Evolutionary conservation across 306 rosid genomes (phyloP).

Genomic region (Canavalia ensiformis): DNA sequence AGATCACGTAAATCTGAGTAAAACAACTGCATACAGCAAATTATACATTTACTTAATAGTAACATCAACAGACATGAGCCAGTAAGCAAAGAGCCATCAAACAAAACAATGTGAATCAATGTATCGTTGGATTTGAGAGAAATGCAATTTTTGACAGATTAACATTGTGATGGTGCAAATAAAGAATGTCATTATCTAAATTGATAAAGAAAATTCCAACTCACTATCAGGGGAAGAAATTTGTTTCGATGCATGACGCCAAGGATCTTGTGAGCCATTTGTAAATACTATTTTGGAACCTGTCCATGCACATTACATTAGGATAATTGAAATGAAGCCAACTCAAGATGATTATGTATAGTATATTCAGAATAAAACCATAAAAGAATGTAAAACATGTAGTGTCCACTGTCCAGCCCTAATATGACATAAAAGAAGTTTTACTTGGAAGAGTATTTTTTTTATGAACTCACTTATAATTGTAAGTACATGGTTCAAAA

Average conservation of each 20-base stretch:
- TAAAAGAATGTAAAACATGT: conserved; percentile 10
- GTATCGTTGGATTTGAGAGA: conserved; percentile 3
- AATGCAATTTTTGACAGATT: neutral
- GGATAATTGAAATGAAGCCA: conserved; percentile 33
- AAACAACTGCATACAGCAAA: neutral
- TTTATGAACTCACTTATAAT: neutral
- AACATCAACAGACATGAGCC: conserved; percentile 19
- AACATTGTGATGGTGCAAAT: neutral
- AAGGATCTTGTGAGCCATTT: conserved; percentile 98
- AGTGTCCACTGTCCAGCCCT: conserved; percentile 17
- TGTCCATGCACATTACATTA: conserved; percentile 53
- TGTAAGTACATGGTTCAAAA: neutral
- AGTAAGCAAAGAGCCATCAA: conserved; percentile 11
- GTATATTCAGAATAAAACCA: conserved; percentile 24
- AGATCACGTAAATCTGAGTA: neutral
- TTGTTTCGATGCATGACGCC: conserved; percentile 97
- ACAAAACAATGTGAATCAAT: conserved; percentile 10
- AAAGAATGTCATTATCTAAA: conserved; percentile 15
- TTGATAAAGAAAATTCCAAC: conserved; percentile 51
- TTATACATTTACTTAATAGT: neutral
- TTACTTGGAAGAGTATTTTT: neutral
- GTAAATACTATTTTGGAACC: conserved; percentile 88
- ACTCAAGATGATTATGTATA: conserved; percentile 26
- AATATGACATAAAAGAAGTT: conserved; percentile 18
- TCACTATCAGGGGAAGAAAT: conserved; percentile 81